These are phyloP conservation scores for Combretum micranthum DNA, from an alignment of 345 rosid species.

Conservation along the genomic window DNA sequence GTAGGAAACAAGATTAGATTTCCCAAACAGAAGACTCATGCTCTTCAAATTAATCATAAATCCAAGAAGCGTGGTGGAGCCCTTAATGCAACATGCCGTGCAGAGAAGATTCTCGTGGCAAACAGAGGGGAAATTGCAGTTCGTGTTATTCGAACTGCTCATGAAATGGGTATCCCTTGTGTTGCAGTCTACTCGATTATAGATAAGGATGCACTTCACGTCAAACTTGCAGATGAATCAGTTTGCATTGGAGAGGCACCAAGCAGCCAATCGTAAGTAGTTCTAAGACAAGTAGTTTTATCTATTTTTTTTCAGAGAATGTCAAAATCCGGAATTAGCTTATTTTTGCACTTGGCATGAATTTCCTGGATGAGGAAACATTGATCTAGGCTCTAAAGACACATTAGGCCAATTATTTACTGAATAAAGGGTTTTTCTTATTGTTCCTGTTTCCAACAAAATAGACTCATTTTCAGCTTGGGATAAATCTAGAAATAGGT, in stretches of 20 bases:
- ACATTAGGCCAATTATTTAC: no score
- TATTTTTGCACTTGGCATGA: background rate
- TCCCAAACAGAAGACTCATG: conserved; percentile 38
- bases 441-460: no score
- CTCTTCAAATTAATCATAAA: conserved; percentile 23
- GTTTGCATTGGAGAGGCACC: conserved; percentile 99
- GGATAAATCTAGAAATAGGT: no score
- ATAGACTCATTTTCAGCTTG: no score
- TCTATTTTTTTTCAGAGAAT: background rate
- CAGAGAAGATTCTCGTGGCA: conserved; percentile 85
- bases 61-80: conserved; percentile 40
- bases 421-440: no score
- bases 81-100: conserved; percentile 48
- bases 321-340: background rate
- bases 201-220: conserved; percentile 95
- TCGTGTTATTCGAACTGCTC: conserved; percentile 90
- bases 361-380: no score
- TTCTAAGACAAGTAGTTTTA: conserved; percentile 1
- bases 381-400: no score
- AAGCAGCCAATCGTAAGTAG: conserved; percentile 87
- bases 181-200: conserved; percentile 96
- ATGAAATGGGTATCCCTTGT: conserved; percentile 95
- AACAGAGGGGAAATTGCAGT: conserved; percentile 98
- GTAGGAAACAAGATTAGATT: conserved; percentile 43
- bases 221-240: conserved; percentile 89